Conservation (phyloP, 2,329 filamentous ascomycete genomes). For the Diaporthe citriasiana region DNA sequence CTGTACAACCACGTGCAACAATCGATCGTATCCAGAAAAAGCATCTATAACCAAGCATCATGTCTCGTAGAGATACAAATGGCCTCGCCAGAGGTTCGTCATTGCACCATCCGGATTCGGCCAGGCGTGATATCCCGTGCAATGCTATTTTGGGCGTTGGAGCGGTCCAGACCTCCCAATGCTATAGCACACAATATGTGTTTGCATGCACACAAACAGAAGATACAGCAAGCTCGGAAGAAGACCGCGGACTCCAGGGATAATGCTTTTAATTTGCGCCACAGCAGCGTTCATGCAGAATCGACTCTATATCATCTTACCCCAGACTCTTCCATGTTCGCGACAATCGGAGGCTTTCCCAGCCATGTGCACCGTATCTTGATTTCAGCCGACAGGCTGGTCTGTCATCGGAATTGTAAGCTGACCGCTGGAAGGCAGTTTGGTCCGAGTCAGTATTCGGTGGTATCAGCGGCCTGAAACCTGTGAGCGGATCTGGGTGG, state of each 20-base stretch:
- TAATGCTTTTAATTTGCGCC: constrained; percentile 9
- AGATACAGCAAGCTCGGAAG: constrained; percentile 5
- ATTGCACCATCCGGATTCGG: constrained; percentile 14
- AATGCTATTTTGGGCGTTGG: constrained; percentile 9
- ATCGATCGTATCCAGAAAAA: constrained; percentile 2
- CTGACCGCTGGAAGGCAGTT: constrained; percentile 1
- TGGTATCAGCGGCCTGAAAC: constrained; percentile 27
- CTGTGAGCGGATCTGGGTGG: constrained; percentile 24
- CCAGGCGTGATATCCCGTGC: neutral
- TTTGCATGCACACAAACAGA: neutral
- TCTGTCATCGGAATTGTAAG: neutral
- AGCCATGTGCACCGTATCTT: constrained; percentile 17
- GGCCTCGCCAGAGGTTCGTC: neutral
- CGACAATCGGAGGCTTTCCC: neutral
- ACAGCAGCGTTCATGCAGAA: constrained; percentile 14
- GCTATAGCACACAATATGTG: neutral
- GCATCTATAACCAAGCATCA: neutral
- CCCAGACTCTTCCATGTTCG: constrained; percentile 27
- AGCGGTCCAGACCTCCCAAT: constrained; percentile 1
- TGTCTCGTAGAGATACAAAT: neutral
- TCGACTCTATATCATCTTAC: neutral
- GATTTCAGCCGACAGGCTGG: neutral
- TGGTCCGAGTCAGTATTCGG: constrained; percentile 14
- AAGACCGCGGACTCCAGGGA: neutral
- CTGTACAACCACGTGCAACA: neutral